Evolutionary conservation across 352 stramenopile genomes (phyloP).

Genomic region (Phytophthora capsici): DNA sequence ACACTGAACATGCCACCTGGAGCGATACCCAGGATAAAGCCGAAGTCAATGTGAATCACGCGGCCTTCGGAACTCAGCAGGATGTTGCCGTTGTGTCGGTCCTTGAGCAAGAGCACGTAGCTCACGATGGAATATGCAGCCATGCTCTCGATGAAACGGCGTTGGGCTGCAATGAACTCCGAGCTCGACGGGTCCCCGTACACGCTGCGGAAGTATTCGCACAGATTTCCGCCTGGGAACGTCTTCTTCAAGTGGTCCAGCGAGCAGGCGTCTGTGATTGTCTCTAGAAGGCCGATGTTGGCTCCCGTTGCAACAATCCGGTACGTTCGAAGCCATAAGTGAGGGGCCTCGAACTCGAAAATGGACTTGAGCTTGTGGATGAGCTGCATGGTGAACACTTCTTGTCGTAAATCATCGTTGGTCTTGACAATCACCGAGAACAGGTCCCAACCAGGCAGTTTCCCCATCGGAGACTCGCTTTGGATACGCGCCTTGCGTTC

Average conservation of each 20-base stretch:
- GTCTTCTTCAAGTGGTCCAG: constrained; percentile 97
- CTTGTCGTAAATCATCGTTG: constrained; percentile 97
- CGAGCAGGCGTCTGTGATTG: constrained; percentile 95
- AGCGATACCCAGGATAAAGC: constrained; percentile 98
- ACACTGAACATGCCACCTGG: constrained; percentile 97
- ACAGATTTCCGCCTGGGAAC: constrained; percentile 86
- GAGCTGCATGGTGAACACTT: constrained; percentile 97
- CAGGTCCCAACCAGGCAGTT: constrained; percentile 88
- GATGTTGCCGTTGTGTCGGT: constrained; percentile 99
- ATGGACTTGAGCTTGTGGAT: constrained; percentile 95
- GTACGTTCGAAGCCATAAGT: constrained; percentile 95
- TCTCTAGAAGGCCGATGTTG: constrained; percentile 95
- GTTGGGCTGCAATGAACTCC: constrained; percentile 74
- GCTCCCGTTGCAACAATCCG: constrained; percentile 94
- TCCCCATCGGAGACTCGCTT: constrained; percentile 74
- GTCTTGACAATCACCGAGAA: constrained; percentile 97
- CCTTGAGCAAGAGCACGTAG: constrained; percentile 98
- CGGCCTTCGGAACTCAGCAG: constrained; percentile 96
- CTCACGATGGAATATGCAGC: constrained; percentile 98
- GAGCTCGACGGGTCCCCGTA: constrained; percentile 53
- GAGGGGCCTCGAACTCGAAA: constrained; percentile 92
- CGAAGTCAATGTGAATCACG: constrained; percentile 99
- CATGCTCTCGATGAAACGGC: constrained; percentile 95
- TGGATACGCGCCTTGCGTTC: constrained; percentile 66
- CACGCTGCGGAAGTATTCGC: constrained; percentile 88